These are phyloP conservation scores for Acer negundo DNA, from an alignment of 345 rosid species.

Conservation along the genomic window DNA sequence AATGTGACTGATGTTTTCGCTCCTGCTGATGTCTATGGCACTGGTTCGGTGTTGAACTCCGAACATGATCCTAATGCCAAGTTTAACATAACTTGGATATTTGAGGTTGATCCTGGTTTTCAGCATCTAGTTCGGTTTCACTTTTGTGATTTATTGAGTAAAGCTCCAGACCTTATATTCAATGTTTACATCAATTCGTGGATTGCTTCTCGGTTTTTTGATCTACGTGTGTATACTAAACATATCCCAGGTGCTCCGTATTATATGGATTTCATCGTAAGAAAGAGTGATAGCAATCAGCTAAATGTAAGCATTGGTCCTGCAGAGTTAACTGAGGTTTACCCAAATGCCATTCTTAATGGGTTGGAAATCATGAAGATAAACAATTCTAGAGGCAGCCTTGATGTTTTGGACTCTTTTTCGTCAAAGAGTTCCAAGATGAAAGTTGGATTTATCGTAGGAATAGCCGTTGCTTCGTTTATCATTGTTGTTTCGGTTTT, in stretches of 20 bases:
- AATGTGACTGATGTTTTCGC: constrained; percentile 47
- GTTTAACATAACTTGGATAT: constrained; percentile 74
- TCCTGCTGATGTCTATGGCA: constrained; percentile 72
- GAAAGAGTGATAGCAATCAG: constrained; percentile 18
- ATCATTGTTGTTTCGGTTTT: constrained; percentile 28
- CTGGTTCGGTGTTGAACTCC: constrained; percentile 54
- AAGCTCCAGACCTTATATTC: constrained; percentile 23
- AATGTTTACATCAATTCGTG: constrained; percentile 58
- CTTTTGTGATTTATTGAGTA: constrained; percentile 57
- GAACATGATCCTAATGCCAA: constrained; percentile 20
- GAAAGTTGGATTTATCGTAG: constrained; percentile 32
- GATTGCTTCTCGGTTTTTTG: constrained; percentile 43
- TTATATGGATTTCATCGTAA: constrained; percentile 58
- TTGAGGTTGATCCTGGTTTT: constrained; percentile 63
- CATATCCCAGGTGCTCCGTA: constrained; percentile 48
- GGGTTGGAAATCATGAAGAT: constrained; percentile 72
- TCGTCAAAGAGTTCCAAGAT: constrained; percentile 26
- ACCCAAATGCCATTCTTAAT: constrained; percentile 48
- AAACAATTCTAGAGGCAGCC: constrained; percentile 49
- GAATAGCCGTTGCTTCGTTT: constrained; percentile 38
- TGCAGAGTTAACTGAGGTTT: constrained; percentile 18
- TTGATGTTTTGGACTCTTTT: constrained; percentile 41
- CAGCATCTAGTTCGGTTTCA: constrained; percentile 76
- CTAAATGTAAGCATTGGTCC: constrained; percentile 68
- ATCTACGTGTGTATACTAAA: constrained; percentile 45